Conservation (phyloP, 805 yeast genomes). For the Yamadazyma laniorum region DNA sequence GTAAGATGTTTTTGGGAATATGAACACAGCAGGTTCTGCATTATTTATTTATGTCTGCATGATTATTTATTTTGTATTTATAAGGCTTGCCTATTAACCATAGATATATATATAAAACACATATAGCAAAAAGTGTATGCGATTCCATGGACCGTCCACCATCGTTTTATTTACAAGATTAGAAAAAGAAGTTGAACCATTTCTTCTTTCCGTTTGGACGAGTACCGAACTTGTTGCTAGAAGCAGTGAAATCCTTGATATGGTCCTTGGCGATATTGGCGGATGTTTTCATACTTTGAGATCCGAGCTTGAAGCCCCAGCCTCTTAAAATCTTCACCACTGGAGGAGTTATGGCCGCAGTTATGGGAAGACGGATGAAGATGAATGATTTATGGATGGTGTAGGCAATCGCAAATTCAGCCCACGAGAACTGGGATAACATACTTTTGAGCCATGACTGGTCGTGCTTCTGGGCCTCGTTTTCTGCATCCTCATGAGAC, state of each 20-base stretch:
- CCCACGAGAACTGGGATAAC: constrained; percentile 50
- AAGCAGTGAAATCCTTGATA: constrained; percentile 41
- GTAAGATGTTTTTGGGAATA: constrained; percentile 69
- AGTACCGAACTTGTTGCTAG: constrained; percentile 51
- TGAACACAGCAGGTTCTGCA: constrained; percentile 5
- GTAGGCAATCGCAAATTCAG: constrained; percentile 88
- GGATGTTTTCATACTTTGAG: constrained; percentile 43
- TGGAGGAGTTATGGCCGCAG: constrained; percentile 89
- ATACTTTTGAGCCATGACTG: constrained; percentile 13
- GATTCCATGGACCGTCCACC: too few relatives aligned
- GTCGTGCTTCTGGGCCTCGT: constrained; percentile 16
- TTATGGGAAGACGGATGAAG: constrained; percentile 79
- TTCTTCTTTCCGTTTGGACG: constrained; percentile 49
- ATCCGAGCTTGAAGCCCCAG: constrained; percentile 80
- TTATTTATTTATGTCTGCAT: too few relatives aligned
- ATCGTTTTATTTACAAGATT: constrained; percentile 9
- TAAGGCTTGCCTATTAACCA: constrained; percentile 2
- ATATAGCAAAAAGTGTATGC: too few relatives aligned
- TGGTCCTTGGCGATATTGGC: constrained; percentile 31
- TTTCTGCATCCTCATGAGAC: constrained; percentile 20
- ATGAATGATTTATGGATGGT: constrained; percentile 88
- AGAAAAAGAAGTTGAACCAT: constrained; percentile 63
- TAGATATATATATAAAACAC: constrained; percentile 2
- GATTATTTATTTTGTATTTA: constrained; percentile 3
- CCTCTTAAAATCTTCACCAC: constrained; percentile 62